These are phyloP conservation scores for Trichoderma polysporum DNA, from an alignment of 2,329 filamentous ascomycete genomes.

Conservation along the genomic window DNA sequence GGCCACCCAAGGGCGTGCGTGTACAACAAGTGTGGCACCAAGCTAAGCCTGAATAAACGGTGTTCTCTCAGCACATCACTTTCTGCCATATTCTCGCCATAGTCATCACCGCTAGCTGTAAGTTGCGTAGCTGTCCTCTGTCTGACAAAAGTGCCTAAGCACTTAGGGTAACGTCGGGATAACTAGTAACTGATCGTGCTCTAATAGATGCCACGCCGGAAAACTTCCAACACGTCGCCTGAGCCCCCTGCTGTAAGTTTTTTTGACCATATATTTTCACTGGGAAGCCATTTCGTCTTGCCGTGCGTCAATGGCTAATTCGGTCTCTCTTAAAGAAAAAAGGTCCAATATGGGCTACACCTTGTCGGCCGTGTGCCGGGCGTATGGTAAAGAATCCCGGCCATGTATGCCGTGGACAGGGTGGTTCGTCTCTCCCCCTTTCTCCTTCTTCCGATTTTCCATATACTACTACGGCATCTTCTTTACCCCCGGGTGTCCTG, in stretches of 20 bases:
- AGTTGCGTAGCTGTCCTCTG: neutral
- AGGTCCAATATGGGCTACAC: slow-evolving; percentile 21
- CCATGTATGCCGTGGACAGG: slow-evolving; percentile 22
- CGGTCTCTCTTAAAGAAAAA: neutral
- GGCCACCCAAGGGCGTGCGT: neutral
- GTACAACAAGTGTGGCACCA: neutral
- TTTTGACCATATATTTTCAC: neutral
- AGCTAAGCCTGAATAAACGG: neutral
- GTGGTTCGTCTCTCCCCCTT: slow-evolving; percentile 12
- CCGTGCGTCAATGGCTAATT: neutral
- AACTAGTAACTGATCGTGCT: neutral
- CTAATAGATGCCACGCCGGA: slow-evolving; percentile 20
- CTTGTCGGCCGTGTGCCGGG: slow-evolving; percentile 22
- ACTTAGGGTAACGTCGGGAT: neutral
- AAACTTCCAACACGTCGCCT: neutral
- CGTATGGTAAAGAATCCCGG: slow-evolving; percentile 22
- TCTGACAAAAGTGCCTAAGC: neutral
- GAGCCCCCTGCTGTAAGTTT: slow-evolving; percentile 17
- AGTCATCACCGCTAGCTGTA: neutral
- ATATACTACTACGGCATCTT: neutral
- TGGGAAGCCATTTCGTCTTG: neutral
- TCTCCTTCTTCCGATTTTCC: neutral
- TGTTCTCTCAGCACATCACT: neutral
- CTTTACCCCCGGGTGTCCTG: neutral
- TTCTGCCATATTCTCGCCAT: neutral